These are phyloP conservation scores for Lagenidium giganteum DNA, from an alignment of 352 stramenopile genomes.

Conservation along the genomic window DNA sequence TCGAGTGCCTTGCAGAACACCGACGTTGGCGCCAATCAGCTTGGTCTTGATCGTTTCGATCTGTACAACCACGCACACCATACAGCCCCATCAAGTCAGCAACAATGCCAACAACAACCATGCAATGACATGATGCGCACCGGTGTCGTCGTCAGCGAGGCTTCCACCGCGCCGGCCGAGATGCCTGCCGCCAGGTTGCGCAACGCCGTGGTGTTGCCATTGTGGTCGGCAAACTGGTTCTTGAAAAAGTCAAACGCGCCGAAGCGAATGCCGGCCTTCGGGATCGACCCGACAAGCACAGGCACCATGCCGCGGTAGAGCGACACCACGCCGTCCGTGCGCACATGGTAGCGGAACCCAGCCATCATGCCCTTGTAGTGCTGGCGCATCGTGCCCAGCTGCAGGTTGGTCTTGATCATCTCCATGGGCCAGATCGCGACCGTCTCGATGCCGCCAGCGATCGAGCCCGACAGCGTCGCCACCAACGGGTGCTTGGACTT, in stretches of 20 bases:
- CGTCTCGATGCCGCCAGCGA: slow-evolving; percentile 87
- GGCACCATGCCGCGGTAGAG: slow-evolving; percentile 93
- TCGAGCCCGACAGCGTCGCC: slow-evolving; percentile 73
- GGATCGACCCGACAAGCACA: slow-evolving; percentile 93
- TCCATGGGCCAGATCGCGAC: slow-evolving; percentile 91
- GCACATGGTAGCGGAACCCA: slow-evolving; percentile 71
- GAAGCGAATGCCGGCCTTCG: slow-evolving; percentile 96
- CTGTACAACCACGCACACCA: slow-evolving; percentile 10
- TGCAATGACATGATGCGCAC: slow-evolving; percentile 18
- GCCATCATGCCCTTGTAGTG: slow-evolving; percentile 73
- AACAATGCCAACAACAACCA: not conserved
- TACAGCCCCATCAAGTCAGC: not conserved
- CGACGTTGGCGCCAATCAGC: slow-evolving; percentile 94
- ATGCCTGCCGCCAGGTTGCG: slow-evolving; percentile 93
- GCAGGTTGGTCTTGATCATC: slow-evolving; percentile 95
- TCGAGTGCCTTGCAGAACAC: slow-evolving; percentile 87
- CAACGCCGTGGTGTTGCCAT: slow-evolving; percentile 87
- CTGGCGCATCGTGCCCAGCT: slow-evolving; percentile 77
- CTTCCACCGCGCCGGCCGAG: slow-evolving; percentile 88
- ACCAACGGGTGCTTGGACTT: slow-evolving; percentile 81
- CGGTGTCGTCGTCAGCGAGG: slow-evolving; percentile 92
- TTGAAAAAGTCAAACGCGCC: slow-evolving; percentile 92
- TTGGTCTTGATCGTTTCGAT: slow-evolving; percentile 98
- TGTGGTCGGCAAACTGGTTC: slow-evolving; percentile 69
- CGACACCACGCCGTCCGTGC: slow-evolving; percentile 54